Base-by-base conservation (phyloP, 1,284 basidiomycete genomes). In the Rhodofomes roseus region DNA sequence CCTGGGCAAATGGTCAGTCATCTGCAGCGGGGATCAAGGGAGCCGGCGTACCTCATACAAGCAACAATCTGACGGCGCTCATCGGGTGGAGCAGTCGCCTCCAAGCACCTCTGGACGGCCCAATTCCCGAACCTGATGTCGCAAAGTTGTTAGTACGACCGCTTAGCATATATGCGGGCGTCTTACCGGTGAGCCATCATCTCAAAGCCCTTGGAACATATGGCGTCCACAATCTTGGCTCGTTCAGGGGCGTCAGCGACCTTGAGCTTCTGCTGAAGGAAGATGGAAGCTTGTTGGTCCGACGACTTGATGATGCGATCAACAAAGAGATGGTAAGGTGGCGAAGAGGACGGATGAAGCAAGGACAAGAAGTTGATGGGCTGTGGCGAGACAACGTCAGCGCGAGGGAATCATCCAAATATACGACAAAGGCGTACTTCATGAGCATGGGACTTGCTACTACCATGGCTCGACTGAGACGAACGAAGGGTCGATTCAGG, bases 221-320 rank as follows among this genome's bases (percentile, higher is more conserved):
- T 92, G 52, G 91, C 90, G 67, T 92, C 89, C 11, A 93, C 85
- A 51, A 93, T 93, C 72, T 90, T 91, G 8, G 79, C 81, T 1
- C 91, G 79, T 68, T 92, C 90, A 55, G 85, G 82, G n/a, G 79
- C 64, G 65, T 92, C 90, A 6, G 90, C 90, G 14, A 92, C 89
- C 71, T 93, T 93, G 63, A 93, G 80, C 70, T 93, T 93, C 71
- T 93, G 90, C 68, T 93, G 90, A 43, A 92, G 76, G 68, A 93
- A 93, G 52, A 93, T 92, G n/a, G 89, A 91, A 12, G 90, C 90
- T 67, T 93, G 90, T 68, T 93, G 90, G 68, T 93, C 91, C 6
- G 90, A 92, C 4, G 85, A 87, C 73, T 89, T 91, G 78, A 92
- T 90, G 67, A 93, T 92, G 27, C 91, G 86, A 18, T 83, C 78